Conservation (phyloP, 1,139 yeast genomes). For the Hyphopichia wangnamkhiaoensis region DNA sequence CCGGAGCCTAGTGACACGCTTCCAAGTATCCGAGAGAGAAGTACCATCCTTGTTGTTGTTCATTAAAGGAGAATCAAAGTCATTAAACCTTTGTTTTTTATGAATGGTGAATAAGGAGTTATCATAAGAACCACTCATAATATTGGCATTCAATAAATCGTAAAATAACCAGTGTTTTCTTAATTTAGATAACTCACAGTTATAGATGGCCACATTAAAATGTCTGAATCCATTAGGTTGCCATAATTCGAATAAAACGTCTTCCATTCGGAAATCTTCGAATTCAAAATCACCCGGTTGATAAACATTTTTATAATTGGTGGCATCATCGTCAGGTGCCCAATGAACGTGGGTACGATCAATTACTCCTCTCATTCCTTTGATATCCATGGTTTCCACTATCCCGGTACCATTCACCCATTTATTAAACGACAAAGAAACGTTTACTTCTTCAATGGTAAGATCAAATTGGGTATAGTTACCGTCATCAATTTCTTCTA, state of each 20-base stretch:
- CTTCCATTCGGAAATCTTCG: constrained; percentile 79
- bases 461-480: constrained; percentile 94
- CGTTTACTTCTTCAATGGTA: constrained; percentile 81
- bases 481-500: constrained; percentile 68
- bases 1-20: constrained; percentile 72
- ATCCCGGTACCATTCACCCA: constrained; percentile 94
- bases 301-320: constrained; percentile 71
- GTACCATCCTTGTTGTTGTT: not conserved
- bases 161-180: constrained; percentile 92
- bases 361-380: constrained; percentile 86
- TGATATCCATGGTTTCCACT: constrained; percentile 75
- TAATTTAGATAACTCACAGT: constrained; percentile 74
- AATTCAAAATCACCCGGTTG: constrained; percentile 92
- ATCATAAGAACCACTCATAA: constrained; percentile 89
- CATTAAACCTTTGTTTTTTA: constrained; percentile 62
- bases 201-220: constrained; percentile 82
- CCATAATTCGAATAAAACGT: constrained; percentile 73
- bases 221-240: constrained; percentile 85
- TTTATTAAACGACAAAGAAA: constrained; percentile 76
- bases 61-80: constrained; percentile 23
- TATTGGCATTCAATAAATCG: constrained; percentile 81
- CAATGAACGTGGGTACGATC: constrained; percentile 87
- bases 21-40: constrained; percentile 35
- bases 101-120: constrained; percentile 90
- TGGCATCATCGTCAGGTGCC: constrained; percentile 82